Conservation (phyloP, 1,284 basidiomycete genomes). For the Ceratobasidium sp. region DNA sequence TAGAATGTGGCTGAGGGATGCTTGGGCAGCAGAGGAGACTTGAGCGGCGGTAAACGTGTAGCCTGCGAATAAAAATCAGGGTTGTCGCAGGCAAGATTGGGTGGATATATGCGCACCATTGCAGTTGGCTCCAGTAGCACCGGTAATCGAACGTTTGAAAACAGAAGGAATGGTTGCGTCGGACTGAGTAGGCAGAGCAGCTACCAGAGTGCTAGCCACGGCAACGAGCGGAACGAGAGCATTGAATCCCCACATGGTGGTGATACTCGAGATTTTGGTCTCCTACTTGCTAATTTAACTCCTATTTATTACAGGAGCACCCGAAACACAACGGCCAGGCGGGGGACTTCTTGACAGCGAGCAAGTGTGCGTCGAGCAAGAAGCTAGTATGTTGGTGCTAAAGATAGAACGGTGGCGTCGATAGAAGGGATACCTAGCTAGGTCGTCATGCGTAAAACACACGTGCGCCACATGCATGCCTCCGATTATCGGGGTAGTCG, state of each 20-base stretch:
- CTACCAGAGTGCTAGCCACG: not conserved
- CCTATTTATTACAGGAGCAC: not conserved
- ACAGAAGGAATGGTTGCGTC: constrained; percentile 5
- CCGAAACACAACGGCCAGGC: constrained; percentile 2
- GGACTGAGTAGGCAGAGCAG: constrained; percentile 14
- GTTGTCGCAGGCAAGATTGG: not conserved
- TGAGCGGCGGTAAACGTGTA: constrained; percentile 21
- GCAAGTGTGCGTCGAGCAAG: not conserved
- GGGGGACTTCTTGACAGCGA: constrained; percentile 7
- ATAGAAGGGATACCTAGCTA: constrained; percentile 1
- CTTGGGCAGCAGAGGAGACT: constrained; percentile 11
- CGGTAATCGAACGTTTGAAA: constrained; percentile 16
- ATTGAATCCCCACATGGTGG: constrained; percentile 12
- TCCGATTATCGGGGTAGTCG: constrained; percentile 4
- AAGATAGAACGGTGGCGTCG: constrained; percentile 16
- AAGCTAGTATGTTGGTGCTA: constrained; percentile 1
- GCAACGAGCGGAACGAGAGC: not conserved
- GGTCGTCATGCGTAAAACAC: constrained; percentile 16
- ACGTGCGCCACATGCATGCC: constrained; percentile 27
- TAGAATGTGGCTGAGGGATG: constrained; percentile 6
- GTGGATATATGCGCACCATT: not conserved
- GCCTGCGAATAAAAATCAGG: not conserved
- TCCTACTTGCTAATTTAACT: not conserved
- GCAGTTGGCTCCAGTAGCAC: constrained; percentile 23
- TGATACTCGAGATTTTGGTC: not conserved